A percentile compares a stretch with the other conserved stretches of the same genome.
Evolutionary conservation across 345 rosid species (phyloP).

Genomic region (Geranium rotundifolium): DNA sequence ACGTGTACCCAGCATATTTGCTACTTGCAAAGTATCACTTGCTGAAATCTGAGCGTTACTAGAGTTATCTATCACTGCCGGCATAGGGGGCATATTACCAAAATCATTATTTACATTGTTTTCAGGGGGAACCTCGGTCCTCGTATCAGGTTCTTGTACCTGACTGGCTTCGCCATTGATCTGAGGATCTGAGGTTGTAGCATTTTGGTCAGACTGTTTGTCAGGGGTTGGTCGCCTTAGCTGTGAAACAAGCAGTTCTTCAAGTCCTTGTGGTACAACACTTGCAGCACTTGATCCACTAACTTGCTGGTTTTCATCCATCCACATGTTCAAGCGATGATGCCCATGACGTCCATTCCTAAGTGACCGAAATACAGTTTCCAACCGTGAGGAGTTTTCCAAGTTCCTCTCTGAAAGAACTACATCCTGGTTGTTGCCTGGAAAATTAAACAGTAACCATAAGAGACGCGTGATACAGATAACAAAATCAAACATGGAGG

Average conservation of each 20-base stretch:
- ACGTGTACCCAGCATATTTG: conserved; percentile 23
- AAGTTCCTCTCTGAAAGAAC: conserved; percentile 41
- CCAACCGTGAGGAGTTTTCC: conserved; percentile 46
- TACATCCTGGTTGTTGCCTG: conserved; percentile 43
- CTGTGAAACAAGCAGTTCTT: conserved; percentile 84
- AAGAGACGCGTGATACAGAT: background rate
- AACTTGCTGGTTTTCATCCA: conserved; percentile 67
- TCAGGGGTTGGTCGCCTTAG: conserved; percentile 61
- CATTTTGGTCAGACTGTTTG: conserved; percentile 47
- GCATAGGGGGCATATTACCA: conserved; percentile 27
- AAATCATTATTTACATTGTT: conserved; percentile 35
- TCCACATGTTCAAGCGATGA: conserved; percentile 88
- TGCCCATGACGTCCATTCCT: conserved; percentile 81
- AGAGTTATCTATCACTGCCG: conserved; percentile 31
- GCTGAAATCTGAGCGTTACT: conserved; percentile 34
- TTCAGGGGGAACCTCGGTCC: conserved; percentile 38
- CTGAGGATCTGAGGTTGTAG: conserved; percentile 35
- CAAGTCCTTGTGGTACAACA: conserved; percentile 70
- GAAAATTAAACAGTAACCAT: conserved; percentile 3
- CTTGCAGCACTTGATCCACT: conserved; percentile 63
- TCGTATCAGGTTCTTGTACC: conserved; percentile 34
- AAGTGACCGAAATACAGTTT: conserved; percentile 74
- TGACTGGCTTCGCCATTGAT: conserved; percentile 28
- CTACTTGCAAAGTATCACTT: conserved; percentile 29
- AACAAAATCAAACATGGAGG: background rate